Evolutionary conservation across 1,284 basidiomycete species (phyloP), one percentile per base, ranked within the genome.

Genomic region (Cryptococcus sp.): DNA sequence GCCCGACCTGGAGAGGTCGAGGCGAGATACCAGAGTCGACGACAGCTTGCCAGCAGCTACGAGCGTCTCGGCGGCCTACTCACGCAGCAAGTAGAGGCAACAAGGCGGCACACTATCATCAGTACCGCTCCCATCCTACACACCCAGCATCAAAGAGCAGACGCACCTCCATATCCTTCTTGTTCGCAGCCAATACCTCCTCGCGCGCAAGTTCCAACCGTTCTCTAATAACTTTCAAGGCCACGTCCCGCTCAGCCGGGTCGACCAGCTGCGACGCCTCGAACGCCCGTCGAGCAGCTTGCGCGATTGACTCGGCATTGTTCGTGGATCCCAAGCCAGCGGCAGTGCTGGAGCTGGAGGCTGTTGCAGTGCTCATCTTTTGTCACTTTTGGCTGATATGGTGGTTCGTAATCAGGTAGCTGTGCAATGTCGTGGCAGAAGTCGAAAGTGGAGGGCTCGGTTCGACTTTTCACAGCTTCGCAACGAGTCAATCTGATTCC

Each of bases 1-100:
- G 66, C 92, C 91, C 15, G 87, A 83, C 56, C 85, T 85, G 55
- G 84, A 84, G 13, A 99, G 84, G 75, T 98, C 93, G 19, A 99
- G 82, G 15, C 96, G 86, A 49, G 89, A 90, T 17, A 95, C 81
- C 49, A 99, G 81, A 1, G 93, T 86, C 2, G 82, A 79, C 0
- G 92, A 89, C 78, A 99, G 91, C 43, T 87, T 86, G 3, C 93
- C 93, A 1, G 88, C 84, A 41, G 85, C 85, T 10, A 93, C 92
- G 58, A 93, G 88, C 6, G 72, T 78, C 71, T 85, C 83, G 0
- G 93, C 94, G 38, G 88, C 88, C 87, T 90, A 67, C 27, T 35
- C 30, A 35, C 10, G 8, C 13, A 35, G 2, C 30, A 35, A 10
- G 60, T 49, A 53, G 60, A 16, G 27, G 17, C 19, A 54, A n/a